A percentile compares a stretch with the other conserved stretches of the same genome.
These are phyloP conservation scores for Yarrowia phangngaensis DNA, from an alignment of 805 yeast genomes.

Conservation along the genomic window DNA sequence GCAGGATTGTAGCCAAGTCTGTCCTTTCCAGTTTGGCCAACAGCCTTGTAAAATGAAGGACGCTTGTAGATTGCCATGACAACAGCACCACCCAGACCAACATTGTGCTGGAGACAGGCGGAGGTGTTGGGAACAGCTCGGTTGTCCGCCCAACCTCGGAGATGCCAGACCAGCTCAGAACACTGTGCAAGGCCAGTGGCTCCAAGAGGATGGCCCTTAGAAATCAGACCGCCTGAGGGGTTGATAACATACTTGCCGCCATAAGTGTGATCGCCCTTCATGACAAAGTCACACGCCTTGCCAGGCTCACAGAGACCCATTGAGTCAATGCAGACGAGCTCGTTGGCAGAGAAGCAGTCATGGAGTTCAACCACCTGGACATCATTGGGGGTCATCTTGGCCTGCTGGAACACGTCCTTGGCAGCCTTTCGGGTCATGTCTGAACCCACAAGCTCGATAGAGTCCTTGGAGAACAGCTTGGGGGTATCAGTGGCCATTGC, in stretches of 20 bases:
- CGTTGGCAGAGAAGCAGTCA: slow-evolving; percentile 35
- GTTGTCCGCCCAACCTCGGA: slow-evolving; percentile 35
- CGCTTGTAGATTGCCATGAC: slow-evolving; percentile 33
- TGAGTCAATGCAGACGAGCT: slow-evolving; percentile 33
- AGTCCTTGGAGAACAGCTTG: slow-evolving; percentile 30
- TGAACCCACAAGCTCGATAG: slow-evolving; percentile 32
- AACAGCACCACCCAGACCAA: slow-evolving; percentile 35
- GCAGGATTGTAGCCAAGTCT: slow-evolving; percentile 35
- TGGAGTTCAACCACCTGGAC: slow-evolving; percentile 35
- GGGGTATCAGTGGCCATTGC: slow-evolving; percentile 32
- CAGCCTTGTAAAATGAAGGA: slow-evolving; percentile 27
- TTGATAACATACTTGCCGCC: slow-evolving; percentile 34
- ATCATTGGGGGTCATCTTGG: slow-evolving; percentile 31
- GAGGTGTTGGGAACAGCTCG: slow-evolving; percentile 31
- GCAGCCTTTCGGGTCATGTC: slow-evolving; percentile 34
- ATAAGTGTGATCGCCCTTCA: slow-evolving; percentile 32
- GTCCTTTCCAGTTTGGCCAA: slow-evolving; percentile 31
- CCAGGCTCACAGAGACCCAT: slow-evolving; percentile 33
- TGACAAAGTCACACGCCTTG: slow-evolving; percentile 32
- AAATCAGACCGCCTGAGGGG: slow-evolving; percentile 35
- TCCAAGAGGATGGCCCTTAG: slow-evolving; percentile 35
- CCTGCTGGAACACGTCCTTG: slow-evolving; percentile 28
- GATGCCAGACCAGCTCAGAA: slow-evolving; percentile 34
- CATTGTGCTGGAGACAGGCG: slow-evolving; percentile 33
- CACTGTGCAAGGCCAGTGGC: slow-evolving; percentile 35